Evolutionary conservation across 352 stramenopile species (phyloP).

Genomic region (Thalassiosira ordinaria): DNA sequence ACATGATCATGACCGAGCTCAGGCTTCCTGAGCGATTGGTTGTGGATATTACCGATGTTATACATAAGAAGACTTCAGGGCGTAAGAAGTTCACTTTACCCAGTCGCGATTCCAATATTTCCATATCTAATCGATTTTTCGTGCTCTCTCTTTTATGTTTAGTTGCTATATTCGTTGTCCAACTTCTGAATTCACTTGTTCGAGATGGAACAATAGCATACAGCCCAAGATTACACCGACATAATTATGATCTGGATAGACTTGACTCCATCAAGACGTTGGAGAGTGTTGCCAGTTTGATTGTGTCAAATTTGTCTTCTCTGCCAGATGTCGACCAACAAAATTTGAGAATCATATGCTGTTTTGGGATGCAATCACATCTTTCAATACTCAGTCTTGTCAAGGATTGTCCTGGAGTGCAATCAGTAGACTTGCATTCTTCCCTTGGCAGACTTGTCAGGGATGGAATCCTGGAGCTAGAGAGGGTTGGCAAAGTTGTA

Average conservation of each 20-base stretch:
- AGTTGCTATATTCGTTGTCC: neutral
- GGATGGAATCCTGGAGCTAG: slow-evolving; percentile 17
- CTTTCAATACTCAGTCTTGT: slow-evolving; percentile 7
- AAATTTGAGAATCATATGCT: neutral
- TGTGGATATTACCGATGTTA: neutral
- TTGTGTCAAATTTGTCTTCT: neutral
- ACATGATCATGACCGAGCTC: slow-evolving; percentile 9
- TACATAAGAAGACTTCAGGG: slow-evolving; percentile 10
- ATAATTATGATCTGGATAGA: neutral
- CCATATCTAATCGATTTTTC: no score
- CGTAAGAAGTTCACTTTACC: no score
- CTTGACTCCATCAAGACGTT: neutral
- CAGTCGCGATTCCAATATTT: neutral
- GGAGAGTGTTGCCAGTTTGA: slow-evolving; percentile 5
- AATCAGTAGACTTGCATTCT: neutral
- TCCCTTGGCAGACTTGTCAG: slow-evolving; percentile 1
- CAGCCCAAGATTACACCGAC: neutral
- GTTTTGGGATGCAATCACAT: neutral
- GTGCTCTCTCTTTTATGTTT: no score
- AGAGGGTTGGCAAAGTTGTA: slow-evolving; percentile 8
- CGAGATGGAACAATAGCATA: neutral
- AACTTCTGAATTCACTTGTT: slow-evolving; percentile 7
- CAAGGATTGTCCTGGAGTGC: neutral
- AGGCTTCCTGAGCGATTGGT: slow-evolving; percentile 2
- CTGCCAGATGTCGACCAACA: neutral